Percentiles rank a stretch among this genome's conserved stretches.
phyloP scores from a whole-genome alignment of 1,284 basidiomycete species.

The Sporisorium sorghi region DNA sequence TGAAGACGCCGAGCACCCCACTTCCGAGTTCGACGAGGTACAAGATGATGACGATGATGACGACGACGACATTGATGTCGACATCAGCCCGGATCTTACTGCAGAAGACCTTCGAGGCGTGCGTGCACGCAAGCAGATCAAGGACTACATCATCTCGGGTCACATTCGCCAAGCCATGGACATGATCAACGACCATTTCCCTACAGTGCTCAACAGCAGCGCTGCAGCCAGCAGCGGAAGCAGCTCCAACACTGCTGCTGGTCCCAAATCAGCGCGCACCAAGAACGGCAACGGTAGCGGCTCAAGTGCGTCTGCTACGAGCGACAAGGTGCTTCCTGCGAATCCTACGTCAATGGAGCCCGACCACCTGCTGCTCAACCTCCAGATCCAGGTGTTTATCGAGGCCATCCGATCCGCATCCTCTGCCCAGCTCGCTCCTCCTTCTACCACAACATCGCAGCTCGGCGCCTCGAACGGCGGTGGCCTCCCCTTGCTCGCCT shows the following conservation, averaged over 20 bases:
- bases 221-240: neutral
- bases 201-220: slow-evolving; percentile 55
- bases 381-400: slow-evolving; percentile 84
- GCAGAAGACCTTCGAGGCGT: slow-evolving; percentile 37
- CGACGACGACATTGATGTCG: slow-evolving; percentile 28
- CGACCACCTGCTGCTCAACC: slow-evolving; percentile 80
- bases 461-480: slow-evolving; percentile 18
- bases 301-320: slow-evolving; percentile 20
- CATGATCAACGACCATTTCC: slow-evolving; percentile 73
- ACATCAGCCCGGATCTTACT: slow-evolving; percentile 45
- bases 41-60: slow-evolving; percentile 32
- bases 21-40: slow-evolving; percentile 22
- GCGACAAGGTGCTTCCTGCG: slow-evolving; percentile 50
- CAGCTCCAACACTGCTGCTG: slow-evolving; percentile 4
- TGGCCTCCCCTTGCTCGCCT: slow-evolving; percentile 36
- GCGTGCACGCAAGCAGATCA: slow-evolving; percentile 71
- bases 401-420: slow-evolving; percentile 78
- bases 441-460: slow-evolving; percentile 4
- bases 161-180: slow-evolving; percentile 77
- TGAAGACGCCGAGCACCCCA: slow-evolving; percentile 26
- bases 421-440: slow-evolving; percentile 24
- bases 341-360: slow-evolving; percentile 73
- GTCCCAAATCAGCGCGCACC: slow-evolving; percentile 10
- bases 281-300: slow-evolving; percentile 7
- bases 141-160: slow-evolving; percentile 77